Base-by-base conservation (phyloP, 2,329 filamentous ascomycete genomes). In the Aspergillus niger region DNA sequence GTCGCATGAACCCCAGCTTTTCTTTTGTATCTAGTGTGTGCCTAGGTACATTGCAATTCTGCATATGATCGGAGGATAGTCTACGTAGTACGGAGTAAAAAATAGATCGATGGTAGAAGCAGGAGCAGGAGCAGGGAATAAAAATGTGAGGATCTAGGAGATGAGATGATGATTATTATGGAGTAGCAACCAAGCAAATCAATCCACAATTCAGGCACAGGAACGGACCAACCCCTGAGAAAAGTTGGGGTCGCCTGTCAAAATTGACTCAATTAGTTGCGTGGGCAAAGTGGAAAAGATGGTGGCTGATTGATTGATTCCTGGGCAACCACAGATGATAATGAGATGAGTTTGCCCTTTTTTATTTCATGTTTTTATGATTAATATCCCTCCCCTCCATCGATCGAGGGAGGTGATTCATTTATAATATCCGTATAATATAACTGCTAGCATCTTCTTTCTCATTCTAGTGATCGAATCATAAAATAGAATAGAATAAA, bases 1-100 rank as follows among this genome's bases (percentile, higher is more conserved):
- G 47, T 50, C n/a, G 47, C 47, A 50, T 50, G 26, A 50, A 50
- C 47, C 47, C 47, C 47, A 50, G 47, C 26, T 50, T 50, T 50
- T 30, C 32, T 36, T 36, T 36, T 13, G 32, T 36, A 15, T 32
- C 41, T 22, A 28, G 8, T 28, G 13, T 36, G 32, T 32, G 47
- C 24, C 47, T 32, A 32, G 47, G 24, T 49, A 28, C 22, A 49
- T 30, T 22, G 47, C 47, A 17, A n/a, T 17, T 15, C 47, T 30
- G 15, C 47, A 30, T 28, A 50, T 50, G 24, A 50, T 11, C 47
- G 26, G 47, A 17, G 47, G n/a, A n/a, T 32, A 28, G 15, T 13
- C 3, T 28, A 5, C 28, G 28, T 44, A 13, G 20, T 11, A 13
- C 3, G 17, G 41, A 44, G 22, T n/a, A 20, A 20, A 20, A 20